A percentile compares a stretch with the other conserved stretches of the same genome.
phyloP scores from a whole-genome alignment of 768 basidiomycete species.

The Leccinum rimulosum region DNA sequence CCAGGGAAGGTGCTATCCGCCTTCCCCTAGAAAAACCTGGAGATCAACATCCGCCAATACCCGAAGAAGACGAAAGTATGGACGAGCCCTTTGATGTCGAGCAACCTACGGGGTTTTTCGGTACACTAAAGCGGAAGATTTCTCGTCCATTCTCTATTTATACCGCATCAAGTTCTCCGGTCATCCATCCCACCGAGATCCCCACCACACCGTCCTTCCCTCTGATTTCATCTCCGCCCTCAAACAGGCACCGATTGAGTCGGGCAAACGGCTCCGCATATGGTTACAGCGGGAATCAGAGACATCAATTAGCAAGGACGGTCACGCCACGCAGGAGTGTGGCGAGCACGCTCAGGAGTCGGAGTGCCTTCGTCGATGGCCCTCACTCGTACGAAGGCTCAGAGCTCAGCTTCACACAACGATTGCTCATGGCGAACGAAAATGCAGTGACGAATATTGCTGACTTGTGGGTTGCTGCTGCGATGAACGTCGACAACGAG shows the following conservation, averaged over 20 bases:
- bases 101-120: slow-evolving; percentile 35
- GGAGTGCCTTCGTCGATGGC: slow-evolving; percentile 46
- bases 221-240: slow-evolving; percentile 39
- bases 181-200: slow-evolving; percentile 33
- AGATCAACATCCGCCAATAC: slow-evolving; percentile 48
- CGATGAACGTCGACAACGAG: slow-evolving; percentile 92
- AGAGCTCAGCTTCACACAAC: slow-evolving; percentile 84
- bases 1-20: slow-evolving; percentile 80
- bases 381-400: slow-evolving; percentile 40
- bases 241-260: slow-evolving; percentile 49
- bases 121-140: slow-evolving; percentile 45
- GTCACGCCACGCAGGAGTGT: slow-evolving; percentile 52
- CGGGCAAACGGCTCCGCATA: slow-evolving; percentile 76
- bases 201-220: slow-evolving; percentile 43
- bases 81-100: slow-evolving; percentile 46
- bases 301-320: slow-evolving; percentile 52
- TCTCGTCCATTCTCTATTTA: slow-evolving; percentile 58
- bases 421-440: slow-evolving; percentile 89
- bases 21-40: slow-evolving; percentile 73
- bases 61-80: slow-evolving; percentile 61
- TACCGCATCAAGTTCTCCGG: slow-evolving; percentile 52
- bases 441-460: slow-evolving; percentile 92
- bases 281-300: slow-evolving; percentile 62
- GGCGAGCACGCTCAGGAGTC: slow-evolving; percentile 47
- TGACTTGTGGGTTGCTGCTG: slow-evolving; percentile 96